Conservation (phyloP, 2,329 filamentous ascomycete genomes). For the Ophiostoma pallidulum region DNA sequence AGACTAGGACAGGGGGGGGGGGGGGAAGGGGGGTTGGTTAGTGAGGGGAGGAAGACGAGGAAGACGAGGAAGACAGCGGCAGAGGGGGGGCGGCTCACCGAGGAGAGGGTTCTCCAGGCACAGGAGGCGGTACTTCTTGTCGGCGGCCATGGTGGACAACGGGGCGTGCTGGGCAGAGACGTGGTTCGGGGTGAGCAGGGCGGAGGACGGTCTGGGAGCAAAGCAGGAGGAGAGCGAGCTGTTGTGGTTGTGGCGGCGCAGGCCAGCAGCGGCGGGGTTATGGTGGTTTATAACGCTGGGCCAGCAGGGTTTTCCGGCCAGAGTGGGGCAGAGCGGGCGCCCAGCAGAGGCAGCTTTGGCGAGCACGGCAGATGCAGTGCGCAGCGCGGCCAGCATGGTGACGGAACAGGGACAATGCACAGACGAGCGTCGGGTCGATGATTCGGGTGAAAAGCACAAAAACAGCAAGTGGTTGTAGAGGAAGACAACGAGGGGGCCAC, state of each 20-base stretch:
- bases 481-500: no score
- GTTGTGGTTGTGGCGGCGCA: not conserved
- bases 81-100: slow-evolving; percentile 44
- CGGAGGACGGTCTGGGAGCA: not conserved
- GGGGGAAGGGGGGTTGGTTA: not conserved
- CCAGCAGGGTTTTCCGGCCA: slow-evolving; percentile 15
- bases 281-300: not conserved
- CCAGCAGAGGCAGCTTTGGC: slow-evolving; percentile 2
- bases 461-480: no score
- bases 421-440: not conserved
- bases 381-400: no score
- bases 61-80: not conserved
- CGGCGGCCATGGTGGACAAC: slow-evolving; percentile 53
- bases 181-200: not conserved
- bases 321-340: slow-evolving; percentile 8
- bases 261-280: slow-evolving; percentile 11
- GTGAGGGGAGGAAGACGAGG: not conserved
- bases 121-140: slow-evolving; percentile 78
- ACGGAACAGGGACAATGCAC: no score
- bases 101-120: slow-evolving; percentile 97
- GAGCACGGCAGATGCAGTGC: slow-evolving; percentile 29
- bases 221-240: not conserved
- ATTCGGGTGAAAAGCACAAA: no score
- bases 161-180: not conserved
- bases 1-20: no score